Evolutionary conservation across 2,329 filamentous ascomycete species (phyloP).

Genomic region (Ophiostoma novo-ulmi): DNA sequence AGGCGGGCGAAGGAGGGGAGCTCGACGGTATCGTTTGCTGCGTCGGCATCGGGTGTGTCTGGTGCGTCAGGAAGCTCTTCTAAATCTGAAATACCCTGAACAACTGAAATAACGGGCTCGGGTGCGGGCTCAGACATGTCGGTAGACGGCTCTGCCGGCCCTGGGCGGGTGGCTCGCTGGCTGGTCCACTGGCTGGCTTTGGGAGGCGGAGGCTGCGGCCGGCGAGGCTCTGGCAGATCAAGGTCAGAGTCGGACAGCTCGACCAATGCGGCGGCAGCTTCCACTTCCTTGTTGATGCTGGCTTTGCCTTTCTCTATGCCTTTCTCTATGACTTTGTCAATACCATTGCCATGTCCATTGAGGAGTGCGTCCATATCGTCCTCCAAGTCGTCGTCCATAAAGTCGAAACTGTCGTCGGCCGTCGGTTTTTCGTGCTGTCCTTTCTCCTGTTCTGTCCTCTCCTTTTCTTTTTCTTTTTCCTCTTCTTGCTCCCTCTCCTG

Average conservation of each 20-base stretch:
- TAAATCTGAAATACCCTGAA: not conserved
- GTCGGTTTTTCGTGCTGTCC: not conserved
- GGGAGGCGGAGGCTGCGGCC: not conserved
- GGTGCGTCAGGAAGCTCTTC: not conserved
- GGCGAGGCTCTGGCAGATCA: not conserved
- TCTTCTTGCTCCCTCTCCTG: not conserved
- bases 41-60: too few species aligned
- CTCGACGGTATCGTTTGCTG: not conserved
- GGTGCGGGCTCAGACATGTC: not conserved
- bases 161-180: not conserved
- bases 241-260: constrained; percentile 1
- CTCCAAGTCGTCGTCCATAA: constrained; percentile 2
- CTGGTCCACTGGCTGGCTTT: not conserved
- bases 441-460: not conserved
- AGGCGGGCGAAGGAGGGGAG: not conserved
- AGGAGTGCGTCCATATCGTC: not conserved
- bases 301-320: not conserved
- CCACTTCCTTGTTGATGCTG: not conserved
- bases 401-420: not conserved
- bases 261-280: not conserved
- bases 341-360: not conserved
- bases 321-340: not conserved
- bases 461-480: not conserved
- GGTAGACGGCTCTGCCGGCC: not conserved
- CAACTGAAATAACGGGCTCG: not conserved